phyloP scores from a whole-genome alignment of 192 early-diverging fungal genomes.

The Backusella australiensis region DNA sequence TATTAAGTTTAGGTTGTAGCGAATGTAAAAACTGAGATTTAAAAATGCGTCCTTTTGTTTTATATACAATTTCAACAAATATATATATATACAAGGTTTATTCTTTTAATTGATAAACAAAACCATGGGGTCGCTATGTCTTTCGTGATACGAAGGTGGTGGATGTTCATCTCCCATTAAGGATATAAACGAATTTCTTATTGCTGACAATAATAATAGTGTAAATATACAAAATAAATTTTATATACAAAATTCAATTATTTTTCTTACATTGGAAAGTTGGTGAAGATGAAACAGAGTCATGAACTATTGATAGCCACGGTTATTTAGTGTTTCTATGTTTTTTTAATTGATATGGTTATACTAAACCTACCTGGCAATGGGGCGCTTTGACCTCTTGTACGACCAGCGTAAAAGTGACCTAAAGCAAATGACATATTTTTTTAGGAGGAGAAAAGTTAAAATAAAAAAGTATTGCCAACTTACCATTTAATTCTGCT shows the following conservation, averaged over 20 bases:
- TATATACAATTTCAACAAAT: neutral
- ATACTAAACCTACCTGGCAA: neutral
- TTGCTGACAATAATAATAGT: neutral
- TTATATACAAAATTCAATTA: neutral
- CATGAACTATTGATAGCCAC: neutral
- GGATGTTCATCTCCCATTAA: neutral
- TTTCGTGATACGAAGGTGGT: slow-evolving; percentile 1
- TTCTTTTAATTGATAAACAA: neutral
- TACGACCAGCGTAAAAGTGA: neutral
- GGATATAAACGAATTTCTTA: neutral
- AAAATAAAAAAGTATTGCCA: neutral
- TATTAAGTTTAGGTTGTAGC: neutral
- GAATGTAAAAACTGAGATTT: neutral
- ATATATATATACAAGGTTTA: neutral
- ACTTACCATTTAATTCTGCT: neutral
- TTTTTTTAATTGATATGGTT: neutral
- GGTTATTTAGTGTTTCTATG: neutral
- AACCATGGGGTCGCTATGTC: neutral
- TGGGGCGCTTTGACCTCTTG: neutral
- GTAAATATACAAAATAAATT: neutral
- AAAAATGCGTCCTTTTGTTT: neutral
- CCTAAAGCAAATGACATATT: neutral
- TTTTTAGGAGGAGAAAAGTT: neutral
- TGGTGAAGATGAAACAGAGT: neutral
- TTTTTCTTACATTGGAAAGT: neutral